A percentile compares a stretch with the other conserved stretches of the same genome.
These are phyloP conservation scores for Pythium guiyangense DNA, from an alignment of 352 stramenopile genomes.

Conservation along the genomic window DNA sequence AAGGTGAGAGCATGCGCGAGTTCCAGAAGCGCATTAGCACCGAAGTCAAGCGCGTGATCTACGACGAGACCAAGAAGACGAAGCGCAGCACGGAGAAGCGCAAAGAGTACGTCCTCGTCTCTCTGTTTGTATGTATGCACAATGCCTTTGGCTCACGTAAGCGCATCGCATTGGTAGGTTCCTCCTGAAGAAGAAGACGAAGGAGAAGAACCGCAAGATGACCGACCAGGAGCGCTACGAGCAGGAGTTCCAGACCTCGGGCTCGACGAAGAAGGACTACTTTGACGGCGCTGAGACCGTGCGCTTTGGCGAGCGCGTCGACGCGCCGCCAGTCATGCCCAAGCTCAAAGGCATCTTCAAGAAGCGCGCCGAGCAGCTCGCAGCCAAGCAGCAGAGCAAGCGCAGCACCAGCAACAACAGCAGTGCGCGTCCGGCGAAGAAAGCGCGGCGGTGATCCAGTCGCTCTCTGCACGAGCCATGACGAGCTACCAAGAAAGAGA, in stretches of 20 bases:
- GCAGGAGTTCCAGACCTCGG: slow-evolving; percentile 65
- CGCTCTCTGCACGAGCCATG: background rate
- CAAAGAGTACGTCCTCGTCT: slow-evolving; percentile 35
- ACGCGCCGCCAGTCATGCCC: slow-evolving; percentile 76
- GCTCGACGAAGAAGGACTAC: slow-evolving; percentile 63
- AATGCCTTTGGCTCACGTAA: background rate
- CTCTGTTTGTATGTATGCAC: slow-evolving; percentile 2
- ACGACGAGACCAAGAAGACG: slow-evolving; percentile 78
- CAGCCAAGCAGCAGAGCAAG: background rate
- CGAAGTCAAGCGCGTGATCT: slow-evolving; percentile 82
- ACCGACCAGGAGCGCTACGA: slow-evolving; percentile 80
- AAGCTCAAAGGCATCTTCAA: slow-evolving; percentile 81
- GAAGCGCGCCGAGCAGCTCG: slow-evolving; percentile 57
- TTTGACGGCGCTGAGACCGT: slow-evolving; percentile 62
- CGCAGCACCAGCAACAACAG: background rate
- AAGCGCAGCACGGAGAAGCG: slow-evolving; percentile 68
- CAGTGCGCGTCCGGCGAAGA: background rate
- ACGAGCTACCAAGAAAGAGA: background rate
- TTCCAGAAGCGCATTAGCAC: slow-evolving; percentile 84
- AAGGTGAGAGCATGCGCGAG: slow-evolving; percentile 73
- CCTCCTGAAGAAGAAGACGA: slow-evolving; percentile 76
- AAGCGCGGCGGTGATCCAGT: background rate
- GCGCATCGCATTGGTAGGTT: slow-evolving; percentile 22
- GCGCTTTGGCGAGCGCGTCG: slow-evolving; percentile 71
- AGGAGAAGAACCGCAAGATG: slow-evolving; percentile 66